Evolutionary conservation across 139 green algal species (phyloP).

Genomic region (Coccomyxa sp.): DNA sequence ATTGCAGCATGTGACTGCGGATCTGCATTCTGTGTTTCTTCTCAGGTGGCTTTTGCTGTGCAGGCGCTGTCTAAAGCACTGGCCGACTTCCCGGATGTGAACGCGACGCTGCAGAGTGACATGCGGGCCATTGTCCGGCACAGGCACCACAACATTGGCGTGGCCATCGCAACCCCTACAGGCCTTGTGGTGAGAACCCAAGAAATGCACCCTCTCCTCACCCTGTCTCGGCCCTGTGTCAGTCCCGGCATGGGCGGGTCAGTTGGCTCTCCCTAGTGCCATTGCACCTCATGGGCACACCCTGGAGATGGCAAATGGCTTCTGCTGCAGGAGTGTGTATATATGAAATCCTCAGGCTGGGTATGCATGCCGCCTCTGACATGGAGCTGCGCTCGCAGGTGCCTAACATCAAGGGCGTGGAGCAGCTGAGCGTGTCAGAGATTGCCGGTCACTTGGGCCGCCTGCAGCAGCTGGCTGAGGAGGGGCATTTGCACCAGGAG

Average conservation of each 20-base stretch:
- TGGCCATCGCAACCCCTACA: slow-evolving; percentile 80
- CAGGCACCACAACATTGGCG: slow-evolving; percentile 79
- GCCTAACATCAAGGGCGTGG: slow-evolving; percentile 74
- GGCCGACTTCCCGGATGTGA: slow-evolving; percentile 64
- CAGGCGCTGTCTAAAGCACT: slow-evolving; percentile 77
- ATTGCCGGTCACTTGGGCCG: slow-evolving; percentile 63
- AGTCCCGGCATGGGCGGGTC: too few relatives aligned
- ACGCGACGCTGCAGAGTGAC: slow-evolving; percentile 64
- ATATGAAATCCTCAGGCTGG: too few relatives aligned
- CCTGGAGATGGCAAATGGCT: too few relatives aligned
- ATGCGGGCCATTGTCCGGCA: slow-evolving; percentile 63
- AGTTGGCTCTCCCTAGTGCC: too few relatives aligned
- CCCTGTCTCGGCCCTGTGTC: too few relatives aligned
- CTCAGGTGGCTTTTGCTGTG: slow-evolving; percentile 31
- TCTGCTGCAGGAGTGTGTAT: too few relatives aligned
- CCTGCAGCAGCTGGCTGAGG: slow-evolving; percentile 64
- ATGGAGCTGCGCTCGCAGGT: slow-evolving; percentile 40
- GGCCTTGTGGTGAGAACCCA: slow-evolving; percentile 71
- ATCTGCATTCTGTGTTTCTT: too few relatives aligned
- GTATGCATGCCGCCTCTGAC: too few relatives aligned
- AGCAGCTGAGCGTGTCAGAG: slow-evolving; percentile 38
- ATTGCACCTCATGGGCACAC: too few relatives aligned
- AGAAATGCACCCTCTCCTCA: too few relatives aligned
- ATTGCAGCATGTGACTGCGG: too few relatives aligned
- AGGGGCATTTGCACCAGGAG: slow-evolving; percentile 45